Base-by-base conservation (phyloP, 139 green algal genomes). In the Chlorella sp. region DNA sequence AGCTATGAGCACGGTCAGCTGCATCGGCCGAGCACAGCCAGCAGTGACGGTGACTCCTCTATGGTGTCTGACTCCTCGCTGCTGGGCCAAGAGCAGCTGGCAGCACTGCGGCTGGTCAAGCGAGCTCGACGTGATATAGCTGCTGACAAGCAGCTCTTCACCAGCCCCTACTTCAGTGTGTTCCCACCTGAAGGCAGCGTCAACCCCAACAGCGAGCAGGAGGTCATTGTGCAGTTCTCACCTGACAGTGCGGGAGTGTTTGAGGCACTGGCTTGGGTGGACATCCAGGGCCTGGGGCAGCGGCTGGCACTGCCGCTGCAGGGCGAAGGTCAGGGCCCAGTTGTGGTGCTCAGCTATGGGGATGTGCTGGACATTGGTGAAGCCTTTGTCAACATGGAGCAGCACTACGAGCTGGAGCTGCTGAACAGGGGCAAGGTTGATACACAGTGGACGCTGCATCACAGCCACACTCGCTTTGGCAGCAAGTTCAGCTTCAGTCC, bases 361-460 rank as follows among this genome's bases (percentile, higher is more conserved):
- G 88, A 91, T n/a, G n/a, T n/a, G n/a, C n/a, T 95, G 60, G 89
- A 96, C 70, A 77, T 96, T 24, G 90, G 90, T 29, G 84, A 94
- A 35, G 83, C 81, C 0, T 94, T 87, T 74, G 77, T 90, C 51
- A 88, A 91, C 79, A 91, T 82, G 5, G 69, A 86, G 73, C 88
- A 94, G 77, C 79, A 85, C 1, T 85, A 87, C 32, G 84, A 91
- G 77, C 81, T 94, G 23, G 82, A 91, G 73, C 78, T 96, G 42
- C 69, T 89, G 72, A 96, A 96, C 77, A 71, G 78, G 34, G 82
- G 84, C 63, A 83, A 87, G 60, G 83, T 91, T 69, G 82, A 87
- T 50, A 80, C 80, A 30, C 67, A 86, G 20, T 89, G 72, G 49
- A 62, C 59, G 73, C 79, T 90, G 31, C 61, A 82, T 67, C 83